These are phyloP conservation scores for Pterocarpus macrocarpus DNA, from an alignment of 306 rosid genomes.

Conservation along the genomic window DNA sequence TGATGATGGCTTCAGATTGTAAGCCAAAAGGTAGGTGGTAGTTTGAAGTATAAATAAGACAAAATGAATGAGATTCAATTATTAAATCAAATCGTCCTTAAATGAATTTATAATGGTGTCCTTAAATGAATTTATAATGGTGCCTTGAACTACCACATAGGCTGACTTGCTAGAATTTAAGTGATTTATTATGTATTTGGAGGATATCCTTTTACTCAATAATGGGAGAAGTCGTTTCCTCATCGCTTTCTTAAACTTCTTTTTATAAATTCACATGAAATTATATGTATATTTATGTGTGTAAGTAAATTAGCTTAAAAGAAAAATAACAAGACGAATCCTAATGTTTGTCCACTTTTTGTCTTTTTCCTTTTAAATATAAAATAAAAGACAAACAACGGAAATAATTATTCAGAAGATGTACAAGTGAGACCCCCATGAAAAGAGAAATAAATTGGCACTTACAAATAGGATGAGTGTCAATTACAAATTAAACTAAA, in stretches of 20 bases:
- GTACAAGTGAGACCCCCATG: not conserved
- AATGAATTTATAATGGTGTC: not conserved
- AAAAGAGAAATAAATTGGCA: not conserved
- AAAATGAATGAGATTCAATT: not conserved
- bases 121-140: no score
- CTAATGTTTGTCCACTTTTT: not conserved
- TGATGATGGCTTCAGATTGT: not conserved
- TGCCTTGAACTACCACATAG: not conserved
- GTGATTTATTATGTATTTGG: slow-evolving; percentile 7
- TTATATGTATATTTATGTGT: not conserved
- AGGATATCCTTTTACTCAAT: not conserved
- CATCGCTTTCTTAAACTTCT: slow-evolving; percentile 6
- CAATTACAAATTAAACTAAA: not conserved
- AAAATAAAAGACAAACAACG: not conserved
- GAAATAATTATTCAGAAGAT: not conserved
- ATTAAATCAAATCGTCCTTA: not conserved
- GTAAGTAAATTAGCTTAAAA: slow-evolving; percentile 1
- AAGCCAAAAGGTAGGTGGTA: not conserved
- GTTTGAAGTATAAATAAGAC: not conserved
- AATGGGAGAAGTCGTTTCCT: not conserved
- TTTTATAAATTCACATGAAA: not conserved
- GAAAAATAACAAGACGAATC: not conserved
- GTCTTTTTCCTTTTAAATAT: not conserved
- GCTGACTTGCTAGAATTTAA: slow-evolving; percentile 18
- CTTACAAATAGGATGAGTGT: not conserved